phyloP scores from a whole-genome alignment of 805 yeast species.

The Metschnikowia anglica region DNA sequence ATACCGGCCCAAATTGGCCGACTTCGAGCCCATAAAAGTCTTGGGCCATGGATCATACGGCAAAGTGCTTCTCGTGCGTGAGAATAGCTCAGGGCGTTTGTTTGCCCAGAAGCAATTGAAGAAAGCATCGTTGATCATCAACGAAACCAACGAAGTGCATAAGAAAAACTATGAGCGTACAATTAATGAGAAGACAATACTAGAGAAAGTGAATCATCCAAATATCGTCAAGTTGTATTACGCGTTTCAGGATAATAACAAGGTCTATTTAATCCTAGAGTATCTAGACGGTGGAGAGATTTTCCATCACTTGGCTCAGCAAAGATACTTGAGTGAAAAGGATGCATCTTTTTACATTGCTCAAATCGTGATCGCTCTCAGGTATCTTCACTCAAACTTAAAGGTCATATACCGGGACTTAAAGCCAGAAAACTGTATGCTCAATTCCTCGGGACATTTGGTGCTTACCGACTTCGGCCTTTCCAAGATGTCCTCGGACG shows the following conservation, averaged over 20 bases:
- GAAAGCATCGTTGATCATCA: conserved; percentile 74
- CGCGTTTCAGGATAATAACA: conserved; percentile 78
- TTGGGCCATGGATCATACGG: conserved; percentile 90
- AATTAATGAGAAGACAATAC: conserved; percentile 72
- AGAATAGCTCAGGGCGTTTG: conserved; percentile 56
- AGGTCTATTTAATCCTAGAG: conserved; percentile 72
- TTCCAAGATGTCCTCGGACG: conserved; percentile 38
- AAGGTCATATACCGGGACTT: conserved; percentile 44
- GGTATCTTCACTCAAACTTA: conserved; percentile 25
- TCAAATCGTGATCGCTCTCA: conserved; percentile 20
- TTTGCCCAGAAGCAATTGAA: conserved; percentile 86
- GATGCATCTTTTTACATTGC: conserved; percentile 23
- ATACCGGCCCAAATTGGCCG: conserved; percentile 33
- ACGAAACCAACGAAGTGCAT: conserved; percentile 26
- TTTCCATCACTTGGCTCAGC: conserved; percentile 58
- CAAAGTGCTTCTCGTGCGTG: conserved; percentile 75
- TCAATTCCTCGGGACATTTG: conserved; percentile 39
- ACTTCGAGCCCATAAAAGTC: conserved; percentile 73
- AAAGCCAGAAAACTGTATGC: conserved; percentile 48
- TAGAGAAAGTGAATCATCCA: conserved; percentile 67
- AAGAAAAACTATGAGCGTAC: conserved; percentile 61
- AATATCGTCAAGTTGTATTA: conserved; percentile 79
- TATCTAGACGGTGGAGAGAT: conserved; percentile 90
- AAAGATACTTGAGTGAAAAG: conserved; percentile 20
- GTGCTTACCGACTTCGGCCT: conserved; percentile 47